Percentiles rank a stretch among this genome's conserved stretches.
phyloP scores from a whole-genome alignment of 1,139 yeast genomes.

The Cylindricascospora bacillispora region DNA sequence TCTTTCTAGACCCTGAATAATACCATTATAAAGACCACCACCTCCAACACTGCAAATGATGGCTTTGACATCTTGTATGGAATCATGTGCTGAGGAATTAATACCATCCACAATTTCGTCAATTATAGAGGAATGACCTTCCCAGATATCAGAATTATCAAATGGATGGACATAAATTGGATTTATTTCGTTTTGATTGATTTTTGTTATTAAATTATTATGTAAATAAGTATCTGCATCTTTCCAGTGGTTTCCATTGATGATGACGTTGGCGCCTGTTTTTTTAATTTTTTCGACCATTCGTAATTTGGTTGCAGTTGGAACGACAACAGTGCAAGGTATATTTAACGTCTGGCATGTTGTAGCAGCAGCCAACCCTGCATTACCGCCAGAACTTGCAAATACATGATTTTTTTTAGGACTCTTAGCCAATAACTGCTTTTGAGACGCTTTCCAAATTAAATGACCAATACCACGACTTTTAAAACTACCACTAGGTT shows the following conservation, averaged over 20 bases:
- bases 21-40: conserved; percentile 59
- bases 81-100: conserved; percentile 17
- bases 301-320: conserved; percentile 32
- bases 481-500: conserved; percentile 66
- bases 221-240: conserved; percentile 49
- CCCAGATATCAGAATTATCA: conserved; percentile 52
- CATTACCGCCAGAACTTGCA: conserved; percentile 68
- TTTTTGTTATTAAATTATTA: conserved; percentile 20
- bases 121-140: conserved; percentile 50
- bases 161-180: conserved; percentile 62
- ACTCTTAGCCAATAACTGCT: conserved; percentile 3
- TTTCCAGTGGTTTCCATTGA: conserved; percentile 48
- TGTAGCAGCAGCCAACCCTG: conserved; percentile 64
- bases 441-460: conserved; percentile 22
- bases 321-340: conserved; percentile 57
- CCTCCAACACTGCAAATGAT: conserved; percentile 64
- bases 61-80: conserved; percentile 34
- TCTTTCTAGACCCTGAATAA: conserved; percentile 40
- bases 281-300: conserved; percentile 31
- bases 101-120: conserved; percentile 36
- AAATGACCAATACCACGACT: conserved; percentile 50
- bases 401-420: conserved; percentile 33
- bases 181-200: conserved; percentile 25
- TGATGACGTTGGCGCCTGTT: conserved; percentile 42
- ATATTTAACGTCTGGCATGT: conserved; percentile 36